Evolutionary conservation across 1,139 yeast species (phyloP).

Genomic region (Candida freyschussii): DNA sequence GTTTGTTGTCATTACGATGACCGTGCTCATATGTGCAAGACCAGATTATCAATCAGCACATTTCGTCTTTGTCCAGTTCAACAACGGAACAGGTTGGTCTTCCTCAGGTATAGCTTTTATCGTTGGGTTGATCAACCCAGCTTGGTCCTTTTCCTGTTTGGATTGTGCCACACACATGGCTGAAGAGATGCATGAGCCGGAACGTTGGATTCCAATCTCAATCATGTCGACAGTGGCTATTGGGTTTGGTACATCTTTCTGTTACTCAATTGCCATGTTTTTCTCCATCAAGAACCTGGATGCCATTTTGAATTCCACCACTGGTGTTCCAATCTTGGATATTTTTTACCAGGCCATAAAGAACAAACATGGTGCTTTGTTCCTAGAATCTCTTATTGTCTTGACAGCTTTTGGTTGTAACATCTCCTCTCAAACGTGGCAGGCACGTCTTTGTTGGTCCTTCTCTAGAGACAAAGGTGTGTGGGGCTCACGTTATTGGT

Average conservation of each 20-base stretch:
- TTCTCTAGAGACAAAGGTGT: constrained; percentile 65
- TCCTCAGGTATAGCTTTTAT: constrained; percentile 57
- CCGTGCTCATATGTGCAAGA: constrained; percentile 50
- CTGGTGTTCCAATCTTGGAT: constrained; percentile 61
- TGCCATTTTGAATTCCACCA: constrained; percentile 39
- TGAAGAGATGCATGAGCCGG: constrained; percentile 58
- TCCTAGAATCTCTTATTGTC: constrained; percentile 52
- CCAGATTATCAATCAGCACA: constrained; percentile 52
- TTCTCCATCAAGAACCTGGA: constrained; percentile 52
- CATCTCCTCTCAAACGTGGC: constrained; percentile 72
- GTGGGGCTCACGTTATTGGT: constrained; percentile 45
- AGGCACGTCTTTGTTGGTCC: constrained; percentile 72
- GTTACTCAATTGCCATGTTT: constrained; percentile 58
- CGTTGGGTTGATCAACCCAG: constrained; percentile 62
- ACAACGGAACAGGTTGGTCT: constrained; percentile 64
- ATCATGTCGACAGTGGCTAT: constrained; percentile 62
- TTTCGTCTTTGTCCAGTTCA: constrained; percentile 58
- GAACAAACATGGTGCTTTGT: constrained; percentile 53
- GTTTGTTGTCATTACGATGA: constrained; percentile 49
- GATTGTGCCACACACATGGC: constrained; percentile 72
- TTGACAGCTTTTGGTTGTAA: constrained; percentile 67
- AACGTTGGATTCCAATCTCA: constrained; percentile 56
- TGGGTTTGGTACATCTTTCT: constrained; percentile 58
- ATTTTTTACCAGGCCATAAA: constrained; percentile 55
- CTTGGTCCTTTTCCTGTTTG: constrained; percentile 65